Conservation (phyloP, 2,329 filamentous ascomycete species). For the Pleochaeta shiraiana region DNA sequence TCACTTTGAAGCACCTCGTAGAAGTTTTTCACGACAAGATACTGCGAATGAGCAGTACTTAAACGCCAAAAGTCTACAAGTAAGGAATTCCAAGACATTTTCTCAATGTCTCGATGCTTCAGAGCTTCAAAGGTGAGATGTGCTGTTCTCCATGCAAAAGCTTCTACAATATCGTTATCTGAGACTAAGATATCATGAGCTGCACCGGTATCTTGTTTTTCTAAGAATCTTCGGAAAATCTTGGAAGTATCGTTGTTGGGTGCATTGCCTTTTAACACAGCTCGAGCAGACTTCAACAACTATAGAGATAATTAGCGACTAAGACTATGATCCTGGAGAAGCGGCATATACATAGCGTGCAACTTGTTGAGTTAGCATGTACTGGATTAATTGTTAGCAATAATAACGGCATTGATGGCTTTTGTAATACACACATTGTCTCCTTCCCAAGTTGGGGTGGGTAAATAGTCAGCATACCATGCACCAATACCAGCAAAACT, state of each 20-base stretch:
- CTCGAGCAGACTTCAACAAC: constrained; percentile 52
- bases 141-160: constrained; percentile 54
- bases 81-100: constrained; percentile 56
- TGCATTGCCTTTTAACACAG: constrained; percentile 41
- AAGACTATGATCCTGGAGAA: background rate
- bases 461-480: constrained; percentile 56
- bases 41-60: constrained; percentile 53
- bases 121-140: constrained; percentile 57
- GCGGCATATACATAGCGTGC: constrained; percentile 37
- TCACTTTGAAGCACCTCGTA: constrained; percentile 42
- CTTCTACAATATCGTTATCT: constrained; percentile 47
- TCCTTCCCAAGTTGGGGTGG: constrained; percentile 51
- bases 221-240: constrained; percentile 42
- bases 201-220: constrained; percentile 44
- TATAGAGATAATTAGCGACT: constrained; percentile 11
- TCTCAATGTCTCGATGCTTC: constrained; percentile 51
- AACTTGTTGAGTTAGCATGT: constrained; percentile 65
- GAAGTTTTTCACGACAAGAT: constrained; percentile 61
- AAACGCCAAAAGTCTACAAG: constrained; percentile 61
- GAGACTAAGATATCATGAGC: constrained; percentile 53
- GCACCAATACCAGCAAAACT: constrained; percentile 54
- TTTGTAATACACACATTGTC: constrained; percentile 27
- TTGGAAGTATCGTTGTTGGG: constrained; percentile 44
- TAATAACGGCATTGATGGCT: background rate
- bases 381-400: constrained; percentile 19